Base-by-base conservation (phyloP, 768 basidiomycete species). In the Chalciporus piperatus region DNA sequence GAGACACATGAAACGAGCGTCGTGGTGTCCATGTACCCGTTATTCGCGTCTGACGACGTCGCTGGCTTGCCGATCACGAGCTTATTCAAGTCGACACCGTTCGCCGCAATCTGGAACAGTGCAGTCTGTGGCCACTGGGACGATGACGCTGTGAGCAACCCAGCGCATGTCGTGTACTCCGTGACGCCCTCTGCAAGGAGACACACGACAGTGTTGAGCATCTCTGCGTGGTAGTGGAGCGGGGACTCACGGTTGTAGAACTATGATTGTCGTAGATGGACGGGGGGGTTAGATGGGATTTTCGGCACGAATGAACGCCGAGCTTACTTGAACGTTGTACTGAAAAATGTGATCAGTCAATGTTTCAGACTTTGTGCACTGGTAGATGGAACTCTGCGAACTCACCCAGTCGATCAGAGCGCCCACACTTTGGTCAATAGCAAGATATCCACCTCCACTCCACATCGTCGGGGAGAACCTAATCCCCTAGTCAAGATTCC, bases 31-130 rank as follows among this genome's bases (percentile, higher is more conserved):
- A 90, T 85, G 51, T 73, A 79, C 13, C 75, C 82, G 50, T 79
- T 84, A 52, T 56, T 75, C 2, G 84, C 82, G 37, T 81, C 79
- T 10, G 66, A 54, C 1, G 57, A 57, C 0, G 74, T 51, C 4
- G 79, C 81, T 8, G 87, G 87, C 67, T 90, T 90, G 4, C 88
- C 87, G 57, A 90, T 87, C 47, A 89, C 84, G 51, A 89, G 73
- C 69, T 89, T 89, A 64, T 77, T 66, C 39, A 84, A 66, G 6
- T 77, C 64, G 6, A 88, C 78, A 17, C 84, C 85, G 52, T 70
- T 77, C 3, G 74, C 74, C 20, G 72, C 63, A 51, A 80, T 78
- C 60, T 80, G 70, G 62, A 80, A 76, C 25, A 81, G 60, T 0
- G 74, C 65, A 3, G 74, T 70, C 19, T 67, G 51, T 1, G 77